Percentiles rank a stretch among this genome's conserved stretches.
phyloP scores from a whole-genome alignment of 1,139 yeast species.

The Meyerozyma elateridarum region DNA sequence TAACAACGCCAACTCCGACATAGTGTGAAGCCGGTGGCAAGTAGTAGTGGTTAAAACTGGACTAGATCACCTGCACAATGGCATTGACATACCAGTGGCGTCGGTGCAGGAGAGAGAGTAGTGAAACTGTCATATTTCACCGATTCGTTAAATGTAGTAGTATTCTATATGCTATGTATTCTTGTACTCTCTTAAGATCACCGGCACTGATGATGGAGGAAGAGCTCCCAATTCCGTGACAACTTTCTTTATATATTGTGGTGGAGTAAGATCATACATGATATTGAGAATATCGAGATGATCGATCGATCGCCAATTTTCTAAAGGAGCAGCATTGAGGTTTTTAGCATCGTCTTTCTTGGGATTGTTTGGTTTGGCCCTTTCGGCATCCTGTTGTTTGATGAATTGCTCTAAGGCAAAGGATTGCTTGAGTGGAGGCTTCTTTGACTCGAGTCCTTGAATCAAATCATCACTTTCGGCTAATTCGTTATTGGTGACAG shows the following conservation, averaged over 20 bases:
- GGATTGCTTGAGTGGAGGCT: constrained; percentile 59
- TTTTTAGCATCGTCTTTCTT: constrained; percentile 10
- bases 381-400: constrained; percentile 32
- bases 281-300: constrained; percentile 74
- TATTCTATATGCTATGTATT: constrained; percentile 24
- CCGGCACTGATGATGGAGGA: constrained; percentile 97
- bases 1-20: constrained; percentile 50
- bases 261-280: constrained; percentile 92
- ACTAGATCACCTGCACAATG: background rate
- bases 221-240: constrained; percentile 94
- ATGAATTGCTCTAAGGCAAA: constrained; percentile 65
- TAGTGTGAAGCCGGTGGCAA: constrained; percentile 2
- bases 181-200: constrained; percentile 88
- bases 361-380: constrained; percentile 13
- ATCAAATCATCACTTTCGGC: constrained; percentile 80
- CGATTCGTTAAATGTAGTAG: background rate
- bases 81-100: no score
- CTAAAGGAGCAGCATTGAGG: constrained; percentile 38
- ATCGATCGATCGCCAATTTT: constrained; percentile 61
- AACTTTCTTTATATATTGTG: constrained; percentile 87
- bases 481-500: constrained; percentile 88
- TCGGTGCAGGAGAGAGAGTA: no score
- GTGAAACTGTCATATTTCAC: no score
- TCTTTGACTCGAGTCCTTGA: constrained; percentile 38
- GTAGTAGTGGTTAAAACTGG: constrained; percentile 1